phyloP scores from a whole-genome alignment of 139 green algal genomes.

The Volvox reticuliferus region DNA sequence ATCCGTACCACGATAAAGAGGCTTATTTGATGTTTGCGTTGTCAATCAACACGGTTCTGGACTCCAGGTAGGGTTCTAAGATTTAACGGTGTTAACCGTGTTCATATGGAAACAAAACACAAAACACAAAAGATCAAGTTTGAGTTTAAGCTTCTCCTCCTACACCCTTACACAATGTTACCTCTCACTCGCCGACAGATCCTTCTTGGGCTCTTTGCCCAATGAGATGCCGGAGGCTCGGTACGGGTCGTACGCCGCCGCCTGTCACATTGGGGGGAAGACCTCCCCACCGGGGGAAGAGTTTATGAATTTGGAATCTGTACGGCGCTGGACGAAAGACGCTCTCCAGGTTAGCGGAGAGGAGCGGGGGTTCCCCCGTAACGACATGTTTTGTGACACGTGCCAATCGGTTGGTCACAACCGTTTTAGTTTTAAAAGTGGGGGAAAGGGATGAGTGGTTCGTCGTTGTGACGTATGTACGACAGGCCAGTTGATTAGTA shows the following conservation, averaged over 20 bases:
- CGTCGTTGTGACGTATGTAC: no score
- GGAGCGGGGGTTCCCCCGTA: no score
- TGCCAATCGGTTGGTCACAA: no score
- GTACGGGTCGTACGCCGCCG: not conserved
- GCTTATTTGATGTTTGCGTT: not conserved
- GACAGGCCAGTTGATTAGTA: no score
- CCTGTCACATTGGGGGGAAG: not conserved
- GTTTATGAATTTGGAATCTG: not conserved
- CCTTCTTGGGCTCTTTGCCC: conserved; percentile 11
- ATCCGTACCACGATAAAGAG: not conserved
- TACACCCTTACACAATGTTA: not conserved
- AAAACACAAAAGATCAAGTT: not conserved
- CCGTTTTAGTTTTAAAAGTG: no score
- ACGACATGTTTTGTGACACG: no score
- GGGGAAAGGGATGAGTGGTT: no score
- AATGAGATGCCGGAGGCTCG: not conserved
- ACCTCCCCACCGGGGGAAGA: no score
- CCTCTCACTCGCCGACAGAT: not conserved
- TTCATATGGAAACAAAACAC: no score
- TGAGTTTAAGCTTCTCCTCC: not conserved
- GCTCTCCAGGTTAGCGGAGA: conserved; percentile 17
- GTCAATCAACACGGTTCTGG: not conserved
- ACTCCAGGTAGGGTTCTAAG: conserved; percentile 14
- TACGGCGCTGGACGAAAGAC: not conserved
- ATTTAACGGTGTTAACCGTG: not conserved